Conservation (phyloP, 2,329 filamentous ascomycete genomes). For the Rutstroemia sp. region DNA sequence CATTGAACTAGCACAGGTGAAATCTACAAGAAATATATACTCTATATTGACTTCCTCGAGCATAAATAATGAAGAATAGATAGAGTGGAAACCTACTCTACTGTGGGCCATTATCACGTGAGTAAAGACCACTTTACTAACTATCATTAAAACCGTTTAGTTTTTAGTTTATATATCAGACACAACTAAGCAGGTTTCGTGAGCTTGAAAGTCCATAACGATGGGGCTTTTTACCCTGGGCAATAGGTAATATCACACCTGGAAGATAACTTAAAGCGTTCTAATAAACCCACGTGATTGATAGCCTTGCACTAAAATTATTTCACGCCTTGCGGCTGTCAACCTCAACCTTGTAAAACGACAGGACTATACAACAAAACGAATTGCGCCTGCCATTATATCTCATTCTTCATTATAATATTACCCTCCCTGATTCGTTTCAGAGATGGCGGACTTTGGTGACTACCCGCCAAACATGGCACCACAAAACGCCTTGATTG, state of each 20-base stretch:
- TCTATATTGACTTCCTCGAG: too few relatives aligned
- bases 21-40: too few relatives aligned
- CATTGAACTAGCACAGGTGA: too few relatives aligned
- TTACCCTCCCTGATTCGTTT: not conserved
- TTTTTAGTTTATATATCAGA: too few relatives aligned
- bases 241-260: not conserved
- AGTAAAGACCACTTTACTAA: too few relatives aligned
- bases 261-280: not conserved
- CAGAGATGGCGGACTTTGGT: constrained; percentile 51
- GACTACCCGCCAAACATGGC: constrained; percentile 61
- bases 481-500: constrained; percentile 55
- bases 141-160: too few relatives aligned
- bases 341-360: not conserved
- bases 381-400: not conserved
- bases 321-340: not conserved
- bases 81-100: too few relatives aligned
- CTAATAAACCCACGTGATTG: not conserved
- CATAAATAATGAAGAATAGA: too few relatives aligned
- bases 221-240: too few relatives aligned
- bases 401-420: not conserved
- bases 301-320: constrained; percentile 1
- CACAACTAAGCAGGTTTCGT: too few relatives aligned
- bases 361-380: not conserved
- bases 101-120: too few relatives aligned
- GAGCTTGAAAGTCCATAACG: too few relatives aligned